A percentile compares a stretch with the other conserved stretches of the same genome.
phyloP scores from a whole-genome alignment of 768 basidiomycete species.

The Lyophyllum semitale region DNA sequence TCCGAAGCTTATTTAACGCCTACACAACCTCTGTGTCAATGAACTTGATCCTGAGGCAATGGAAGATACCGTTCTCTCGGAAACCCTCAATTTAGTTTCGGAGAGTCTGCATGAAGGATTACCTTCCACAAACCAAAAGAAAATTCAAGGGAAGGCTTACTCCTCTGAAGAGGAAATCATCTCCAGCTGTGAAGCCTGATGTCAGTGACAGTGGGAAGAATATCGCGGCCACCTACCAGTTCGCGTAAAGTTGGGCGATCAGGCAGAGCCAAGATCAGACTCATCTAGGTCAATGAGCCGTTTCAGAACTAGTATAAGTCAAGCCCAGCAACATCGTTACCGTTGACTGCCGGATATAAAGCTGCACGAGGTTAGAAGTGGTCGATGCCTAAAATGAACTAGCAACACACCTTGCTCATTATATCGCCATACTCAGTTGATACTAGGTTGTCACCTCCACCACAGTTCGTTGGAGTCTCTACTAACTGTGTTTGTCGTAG shows the following conservation, averaged over 20 bases:
- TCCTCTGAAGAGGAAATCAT: slow-evolving; percentile 67
- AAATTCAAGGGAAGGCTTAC: slow-evolving; percentile 34
- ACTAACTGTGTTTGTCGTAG: slow-evolving; percentile 67
- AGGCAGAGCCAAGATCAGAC: slow-evolving; percentile 59
- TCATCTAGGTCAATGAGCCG: slow-evolving; percentile 51
- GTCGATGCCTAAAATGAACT: background rate
- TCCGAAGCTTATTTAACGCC: slow-evolving; percentile 67
- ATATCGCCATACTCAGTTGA: slow-evolving; percentile 82
- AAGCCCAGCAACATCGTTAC: slow-evolving; percentile 36
- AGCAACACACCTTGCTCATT: slow-evolving; percentile 73
- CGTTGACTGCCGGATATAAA: slow-evolving; percentile 73
- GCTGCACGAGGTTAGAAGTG: slow-evolving; percentile 41
- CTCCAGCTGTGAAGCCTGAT: slow-evolving; percentile 51
- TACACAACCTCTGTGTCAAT: slow-evolving; percentile 16
- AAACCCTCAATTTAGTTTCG: slow-evolving; percentile 67
- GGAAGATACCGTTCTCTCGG: slow-evolving; percentile 67
- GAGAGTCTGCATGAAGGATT: slow-evolving; percentile 49
- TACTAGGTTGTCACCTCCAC: slow-evolving; percentile 38
- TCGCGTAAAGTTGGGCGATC: slow-evolving; percentile 59
- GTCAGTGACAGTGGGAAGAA: slow-evolving; percentile 1
- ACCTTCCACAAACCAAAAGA: background rate
- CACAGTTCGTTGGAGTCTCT: slow-evolving; percentile 39
- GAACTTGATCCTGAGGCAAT: background rate
- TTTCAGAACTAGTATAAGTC: background rate
- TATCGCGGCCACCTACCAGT: slow-evolving; percentile 50